Percentiles rank a stretch among this genome's conserved stretches.
Conservation (phyloP, 2,329 filamentous ascomycete genomes). For the Ilyonectria mors-panacis region DNA sequence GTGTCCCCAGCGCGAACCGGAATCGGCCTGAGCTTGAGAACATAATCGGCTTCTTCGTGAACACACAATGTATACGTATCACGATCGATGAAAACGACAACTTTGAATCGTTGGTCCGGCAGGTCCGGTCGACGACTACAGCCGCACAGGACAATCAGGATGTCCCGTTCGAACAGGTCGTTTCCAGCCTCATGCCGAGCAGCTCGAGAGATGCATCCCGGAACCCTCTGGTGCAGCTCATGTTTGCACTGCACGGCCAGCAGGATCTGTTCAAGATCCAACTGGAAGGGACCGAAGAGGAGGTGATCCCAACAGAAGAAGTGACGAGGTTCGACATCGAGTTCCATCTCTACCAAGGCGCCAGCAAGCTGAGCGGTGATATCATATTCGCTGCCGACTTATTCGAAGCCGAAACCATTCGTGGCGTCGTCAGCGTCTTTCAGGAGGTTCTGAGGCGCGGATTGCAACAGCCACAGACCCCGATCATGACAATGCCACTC, state of each 20-base stretch:
- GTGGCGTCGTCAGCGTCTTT: constrained; percentile 35
- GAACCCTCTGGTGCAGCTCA: too few relatives aligned
- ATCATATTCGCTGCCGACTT: constrained; percentile 42
- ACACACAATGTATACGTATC: too few relatives aligned
- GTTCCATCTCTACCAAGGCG: constrained; percentile 45
- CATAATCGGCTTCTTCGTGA: constrained; percentile 47
- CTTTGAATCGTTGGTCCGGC: constrained; percentile 36
- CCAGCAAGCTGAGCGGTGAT: constrained; percentile 20
- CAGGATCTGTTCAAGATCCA: constrained; percentile 33
- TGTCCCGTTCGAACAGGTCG: constrained; percentile 40
- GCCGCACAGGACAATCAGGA: constrained; percentile 41
- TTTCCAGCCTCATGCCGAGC: constrained; percentile 20
- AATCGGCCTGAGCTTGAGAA: constrained; percentile 33
- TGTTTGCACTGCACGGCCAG: constrained; percentile 41
- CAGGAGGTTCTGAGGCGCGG: constrained; percentile 32
- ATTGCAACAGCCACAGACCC: constrained; percentile 21
- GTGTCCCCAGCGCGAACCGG: constrained; percentile 38
- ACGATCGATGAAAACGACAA: constrained; percentile 36
- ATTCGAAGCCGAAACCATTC: constrained; percentile 39
- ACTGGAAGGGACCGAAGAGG: constrained; percentile 35
- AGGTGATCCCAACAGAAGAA: constrained; percentile 11
- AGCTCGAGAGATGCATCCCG: constrained; percentile 25
- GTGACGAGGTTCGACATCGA: constrained; percentile 44
- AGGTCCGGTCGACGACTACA: constrained; percentile 29
- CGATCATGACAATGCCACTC: constrained; percentile 22